Evolutionary conservation across 225 moss, liverwort and hornwort genomes (phyloP).

Genomic region (Climacium dendroides): DNA sequence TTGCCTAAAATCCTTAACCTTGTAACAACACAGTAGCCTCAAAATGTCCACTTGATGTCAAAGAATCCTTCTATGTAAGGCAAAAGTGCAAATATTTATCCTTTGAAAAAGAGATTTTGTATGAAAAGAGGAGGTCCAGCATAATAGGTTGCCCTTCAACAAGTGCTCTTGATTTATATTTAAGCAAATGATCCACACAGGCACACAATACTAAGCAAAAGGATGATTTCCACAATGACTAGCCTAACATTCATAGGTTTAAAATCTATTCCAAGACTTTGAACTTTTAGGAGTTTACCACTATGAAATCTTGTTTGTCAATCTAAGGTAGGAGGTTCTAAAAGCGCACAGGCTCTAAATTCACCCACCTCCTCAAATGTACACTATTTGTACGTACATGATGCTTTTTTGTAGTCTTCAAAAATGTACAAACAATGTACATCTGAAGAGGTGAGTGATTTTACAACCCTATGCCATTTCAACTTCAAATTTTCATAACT

Average conservation of each 20-base stretch:
- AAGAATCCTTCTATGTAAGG: not conserved
- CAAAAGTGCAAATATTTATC: not conserved
- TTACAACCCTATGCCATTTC: too few relatives aligned
- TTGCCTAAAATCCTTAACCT: not conserved
- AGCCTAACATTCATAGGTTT: rapidly evolving
- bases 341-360: too few relatives aligned
- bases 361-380: too few relatives aligned
- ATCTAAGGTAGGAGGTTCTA: too few relatives aligned
- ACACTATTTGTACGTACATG: too few relatives aligned
- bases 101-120: not conserved
- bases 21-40: rapidly evolving
- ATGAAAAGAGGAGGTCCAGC: rapidly evolving
- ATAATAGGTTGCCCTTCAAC: rapidly evolving
- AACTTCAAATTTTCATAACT: too few relatives aligned
- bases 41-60: not conserved
- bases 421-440: too few relatives aligned
- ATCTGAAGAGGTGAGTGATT: too few relatives aligned
- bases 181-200: rapidly evolving
- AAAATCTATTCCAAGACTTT: not conserved
- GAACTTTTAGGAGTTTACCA: rapidly evolving
- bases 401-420: too few relatives aligned
- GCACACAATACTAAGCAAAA: too few relatives aligned
- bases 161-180: not conserved
- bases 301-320: too few relatives aligned
- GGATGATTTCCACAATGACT: rapidly evolving